Percentiles rank a stretch among this genome's conserved stretches.
Evolutionary conservation across 495 filamentous ascomycete species (phyloP).

Genomic region (Aspergillus haitiensis): DNA sequence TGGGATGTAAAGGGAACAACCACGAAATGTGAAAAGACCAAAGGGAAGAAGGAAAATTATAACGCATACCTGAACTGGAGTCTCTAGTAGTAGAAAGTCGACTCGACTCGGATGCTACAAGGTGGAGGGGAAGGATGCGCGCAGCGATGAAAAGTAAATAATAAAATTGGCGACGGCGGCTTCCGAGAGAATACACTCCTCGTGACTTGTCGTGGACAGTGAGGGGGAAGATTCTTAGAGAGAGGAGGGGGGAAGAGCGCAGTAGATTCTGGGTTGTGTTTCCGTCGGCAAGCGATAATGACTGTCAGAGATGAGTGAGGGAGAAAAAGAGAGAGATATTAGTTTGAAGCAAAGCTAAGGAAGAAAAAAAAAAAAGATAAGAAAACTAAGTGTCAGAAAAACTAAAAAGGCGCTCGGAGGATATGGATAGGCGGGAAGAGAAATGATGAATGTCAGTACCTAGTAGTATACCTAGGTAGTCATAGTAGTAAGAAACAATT

Average conservation of each 20-base stretch:
- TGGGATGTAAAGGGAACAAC: background rate
- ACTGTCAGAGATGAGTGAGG: background rate
- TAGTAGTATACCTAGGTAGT: background rate
- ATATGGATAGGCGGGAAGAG: constrained; percentile 3
- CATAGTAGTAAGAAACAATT: constrained; percentile 12
- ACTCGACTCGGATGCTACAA: background rate
- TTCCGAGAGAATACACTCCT: background rate
- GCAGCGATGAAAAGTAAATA: background rate
- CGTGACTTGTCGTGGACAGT: constrained; percentile 10
- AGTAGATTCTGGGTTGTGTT: background rate
- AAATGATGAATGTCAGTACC: constrained; percentile 4
- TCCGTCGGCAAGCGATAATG: background rate
- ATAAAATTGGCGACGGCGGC: background rate
- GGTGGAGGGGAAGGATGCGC: constrained; percentile 1
- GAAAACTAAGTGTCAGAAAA: constrained; percentile 11
- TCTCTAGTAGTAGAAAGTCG: background rate
- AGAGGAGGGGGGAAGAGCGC: constrained; percentile 4
- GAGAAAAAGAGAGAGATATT: constrained; percentile 4
- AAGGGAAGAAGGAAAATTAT: constrained; percentile 1
- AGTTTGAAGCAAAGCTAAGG: constrained; percentile 4
- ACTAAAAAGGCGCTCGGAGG: constrained; percentile 10
- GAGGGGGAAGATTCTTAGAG: constrained; percentile 3
- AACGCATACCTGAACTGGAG: constrained; percentile 7
- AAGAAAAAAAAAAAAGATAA: constrained; percentile 15
- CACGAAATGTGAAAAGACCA: background rate